phyloP scores from a whole-genome alignment of 106 monocot genomes.

The Dendrobium huoshanense region DNA sequence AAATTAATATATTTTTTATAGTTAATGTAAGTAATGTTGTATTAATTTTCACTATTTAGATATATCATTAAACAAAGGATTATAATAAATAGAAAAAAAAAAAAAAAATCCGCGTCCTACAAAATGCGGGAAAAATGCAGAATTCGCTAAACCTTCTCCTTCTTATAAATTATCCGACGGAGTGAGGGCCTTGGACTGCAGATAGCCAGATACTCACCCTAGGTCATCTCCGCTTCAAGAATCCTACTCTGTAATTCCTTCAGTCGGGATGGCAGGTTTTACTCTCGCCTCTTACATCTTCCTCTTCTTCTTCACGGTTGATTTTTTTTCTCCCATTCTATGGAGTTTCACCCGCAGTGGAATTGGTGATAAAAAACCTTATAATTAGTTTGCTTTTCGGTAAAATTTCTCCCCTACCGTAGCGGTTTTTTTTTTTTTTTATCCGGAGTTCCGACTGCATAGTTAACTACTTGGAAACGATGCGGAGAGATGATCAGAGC shows the following conservation, averaged over 20 bases:
- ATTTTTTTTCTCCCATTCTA: background rate
- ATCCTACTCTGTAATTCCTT: background rate
- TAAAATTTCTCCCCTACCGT: background rate
- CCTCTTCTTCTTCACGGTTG: background rate
- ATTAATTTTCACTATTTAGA: no score
- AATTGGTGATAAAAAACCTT: background rate
- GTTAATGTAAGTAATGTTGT: no score
- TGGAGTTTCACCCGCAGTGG: background rate
- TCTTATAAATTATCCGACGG: no score
- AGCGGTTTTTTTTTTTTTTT: background rate
- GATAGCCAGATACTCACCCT: background rate
- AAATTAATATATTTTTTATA: no score
- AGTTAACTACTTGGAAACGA: background rate
- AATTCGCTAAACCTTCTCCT: no score
- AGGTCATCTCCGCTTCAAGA: background rate
- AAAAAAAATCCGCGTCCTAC: no score
- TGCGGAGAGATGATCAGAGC: background rate
- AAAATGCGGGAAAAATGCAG: no score
- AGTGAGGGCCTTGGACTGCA: background rate
- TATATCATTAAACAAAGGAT: no score
- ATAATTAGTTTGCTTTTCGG: background rate
- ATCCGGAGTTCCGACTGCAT: background rate
- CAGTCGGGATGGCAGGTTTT: slow-evolving; percentile 3
- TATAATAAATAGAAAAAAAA: no score
- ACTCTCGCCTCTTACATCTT: background rate